These are phyloP conservation scores for Wickerhamomyces ciferrii DNA, from an alignment of 805 yeast species.

Conservation along the genomic window DNA sequence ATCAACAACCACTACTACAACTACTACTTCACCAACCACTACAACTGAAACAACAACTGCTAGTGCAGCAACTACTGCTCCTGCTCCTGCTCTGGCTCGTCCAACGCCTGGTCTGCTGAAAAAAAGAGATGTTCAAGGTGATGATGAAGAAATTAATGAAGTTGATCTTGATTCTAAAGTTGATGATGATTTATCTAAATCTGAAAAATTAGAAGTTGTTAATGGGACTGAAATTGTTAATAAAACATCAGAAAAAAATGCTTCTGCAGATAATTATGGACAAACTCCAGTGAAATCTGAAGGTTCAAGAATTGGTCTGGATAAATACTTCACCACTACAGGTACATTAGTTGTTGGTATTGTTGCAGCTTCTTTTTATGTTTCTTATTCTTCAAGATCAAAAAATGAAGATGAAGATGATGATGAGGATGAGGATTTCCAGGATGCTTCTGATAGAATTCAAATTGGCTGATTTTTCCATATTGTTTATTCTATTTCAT, in stretches of 20 bases:
- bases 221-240: background rate
- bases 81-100: conserved; percentile 8
- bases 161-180: too few relatives aligned
- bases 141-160: too few relatives aligned
- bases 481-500: too few relatives aligned
- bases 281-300: background rate
- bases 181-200: conserved; percentile 1
- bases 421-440: background rate
- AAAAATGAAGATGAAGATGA: background rate
- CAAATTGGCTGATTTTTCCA: background rate
- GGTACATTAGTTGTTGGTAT: background rate
- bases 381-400: background rate
- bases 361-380: background rate
- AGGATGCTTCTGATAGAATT: background rate
- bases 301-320: background rate
- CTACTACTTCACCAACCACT: conserved; percentile 4
- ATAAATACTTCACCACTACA: background rate
- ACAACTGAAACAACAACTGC: conserved; percentile 4
- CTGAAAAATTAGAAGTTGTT: background rate
- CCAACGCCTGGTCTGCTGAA: conserved; percentile 8
- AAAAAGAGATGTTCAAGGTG: background rate
- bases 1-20: conserved; percentile 6
- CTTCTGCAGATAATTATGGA: background rate
- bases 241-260: background rate
- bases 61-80: conserved; percentile 9